Conservation (phyloP, 2,329 filamentous ascomycete genomes). For the Emydomyces testavorans region DNA sequence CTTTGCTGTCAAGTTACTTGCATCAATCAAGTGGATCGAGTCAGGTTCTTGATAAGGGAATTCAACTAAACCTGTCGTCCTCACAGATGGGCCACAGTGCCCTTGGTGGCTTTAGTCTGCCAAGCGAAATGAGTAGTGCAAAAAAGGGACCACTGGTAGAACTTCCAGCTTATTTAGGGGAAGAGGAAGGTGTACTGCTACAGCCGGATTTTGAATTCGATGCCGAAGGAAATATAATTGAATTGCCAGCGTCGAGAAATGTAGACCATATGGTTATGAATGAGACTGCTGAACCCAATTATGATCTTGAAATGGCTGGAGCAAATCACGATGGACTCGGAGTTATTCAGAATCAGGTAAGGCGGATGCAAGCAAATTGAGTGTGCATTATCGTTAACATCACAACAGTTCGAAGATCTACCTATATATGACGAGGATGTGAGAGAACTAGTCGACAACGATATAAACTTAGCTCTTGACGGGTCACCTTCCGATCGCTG, state of each 20-base stretch:
- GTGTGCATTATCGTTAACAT: background rate
- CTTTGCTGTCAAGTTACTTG: slow-evolving; percentile 27
- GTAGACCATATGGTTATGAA: slow-evolving; percentile 18
- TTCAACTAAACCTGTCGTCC: slow-evolving; percentile 40
- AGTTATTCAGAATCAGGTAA: slow-evolving; percentile 27
- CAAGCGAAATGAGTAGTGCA: slow-evolving; percentile 32
- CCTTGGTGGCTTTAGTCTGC: slow-evolving; percentile 31
- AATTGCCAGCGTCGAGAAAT: slow-evolving; percentile 27
- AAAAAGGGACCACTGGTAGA: slow-evolving; percentile 25
- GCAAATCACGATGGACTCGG: slow-evolving; percentile 34
- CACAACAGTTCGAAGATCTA: slow-evolving; percentile 1
- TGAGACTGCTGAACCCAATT: slow-evolving; percentile 24
- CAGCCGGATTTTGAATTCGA: slow-evolving; percentile 52
- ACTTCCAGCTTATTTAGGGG: slow-evolving; percentile 23
- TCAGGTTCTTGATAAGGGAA: slow-evolving; percentile 18
- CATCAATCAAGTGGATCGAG: slow-evolving; percentile 22
- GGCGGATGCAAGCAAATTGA: slow-evolving; percentile 9
- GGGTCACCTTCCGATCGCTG: background rate
- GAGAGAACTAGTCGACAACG: background rate
- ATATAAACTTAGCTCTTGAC: background rate
- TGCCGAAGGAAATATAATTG: slow-evolving; percentile 48
- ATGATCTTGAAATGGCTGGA: slow-evolving; percentile 31
- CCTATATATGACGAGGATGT: background rate
- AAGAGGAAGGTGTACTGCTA: slow-evolving; percentile 37
- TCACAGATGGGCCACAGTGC: slow-evolving; percentile 36